Evolutionary conservation across 441 rosid genomes (phyloP).

Genomic region (Metrosideros polymorpha): DNA sequence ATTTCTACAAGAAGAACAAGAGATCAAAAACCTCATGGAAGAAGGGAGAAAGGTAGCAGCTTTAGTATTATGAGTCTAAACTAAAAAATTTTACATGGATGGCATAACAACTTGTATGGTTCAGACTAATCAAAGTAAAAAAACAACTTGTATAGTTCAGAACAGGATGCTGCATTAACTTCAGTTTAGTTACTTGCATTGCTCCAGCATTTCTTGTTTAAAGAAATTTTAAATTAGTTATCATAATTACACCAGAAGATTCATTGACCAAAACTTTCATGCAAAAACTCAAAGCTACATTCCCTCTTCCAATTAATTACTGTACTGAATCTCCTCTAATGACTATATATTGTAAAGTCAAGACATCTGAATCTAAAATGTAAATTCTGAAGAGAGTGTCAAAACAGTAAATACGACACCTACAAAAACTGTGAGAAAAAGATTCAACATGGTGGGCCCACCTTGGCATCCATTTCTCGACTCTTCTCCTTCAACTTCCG

Average conservation of each 20-base stretch:
- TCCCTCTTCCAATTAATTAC: background rate
- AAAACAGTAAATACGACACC: background rate
- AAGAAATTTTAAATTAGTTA: background rate
- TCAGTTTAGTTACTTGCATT: background rate
- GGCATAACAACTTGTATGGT: background rate
- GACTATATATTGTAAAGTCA: background rate
- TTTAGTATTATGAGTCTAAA: background rate
- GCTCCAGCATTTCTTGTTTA: background rate
- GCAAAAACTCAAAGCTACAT: background rate
- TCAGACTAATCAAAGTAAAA: background rate
- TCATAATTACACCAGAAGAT: background rate
- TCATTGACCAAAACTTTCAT: background rate
- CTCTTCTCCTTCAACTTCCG: conserved; percentile 54
- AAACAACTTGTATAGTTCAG: background rate
- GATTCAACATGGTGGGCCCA: conserved; percentile 8
- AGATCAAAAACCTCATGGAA: background rate
- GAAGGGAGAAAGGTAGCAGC: background rate
- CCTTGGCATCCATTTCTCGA: conserved; percentile 56
- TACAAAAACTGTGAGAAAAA: background rate
- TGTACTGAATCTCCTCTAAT: background rate
- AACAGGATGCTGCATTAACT: background rate
- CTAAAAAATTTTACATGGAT: background rate
- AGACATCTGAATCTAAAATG: background rate
- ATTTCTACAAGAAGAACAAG: background rate
- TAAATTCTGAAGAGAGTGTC: background rate